Conservation (phyloP, 2,329 filamentous ascomycete species). For the Hypoxylon sp. region DNA sequence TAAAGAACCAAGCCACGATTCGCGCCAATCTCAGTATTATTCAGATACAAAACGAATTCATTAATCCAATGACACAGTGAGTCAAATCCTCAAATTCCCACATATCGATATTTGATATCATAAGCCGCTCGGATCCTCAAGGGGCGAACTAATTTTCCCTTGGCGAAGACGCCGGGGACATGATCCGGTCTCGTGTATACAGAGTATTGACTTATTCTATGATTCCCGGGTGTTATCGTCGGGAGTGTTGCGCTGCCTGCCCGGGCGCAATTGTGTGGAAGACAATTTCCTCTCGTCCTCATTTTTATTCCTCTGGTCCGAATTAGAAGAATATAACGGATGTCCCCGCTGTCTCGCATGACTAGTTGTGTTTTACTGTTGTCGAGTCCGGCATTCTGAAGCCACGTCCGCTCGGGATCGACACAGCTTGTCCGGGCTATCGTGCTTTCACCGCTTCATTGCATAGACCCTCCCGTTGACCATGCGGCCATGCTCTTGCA, state of each 20-base stretch:
- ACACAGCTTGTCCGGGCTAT: constrained; percentile 13
- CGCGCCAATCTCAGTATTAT: background rate
- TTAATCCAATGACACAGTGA: background rate
- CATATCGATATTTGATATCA: background rate
- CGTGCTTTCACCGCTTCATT: constrained; percentile 41
- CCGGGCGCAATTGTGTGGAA: constrained; percentile 15
- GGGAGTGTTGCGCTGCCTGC: constrained; percentile 4
- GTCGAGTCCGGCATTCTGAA: constrained; percentile 21
- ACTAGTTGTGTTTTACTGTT: constrained; percentile 9
- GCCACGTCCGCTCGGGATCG: constrained; percentile 24
- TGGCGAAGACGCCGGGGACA: background rate
- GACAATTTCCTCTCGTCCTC: background rate
- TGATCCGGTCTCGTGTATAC: constrained; percentile 2
- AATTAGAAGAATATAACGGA: constrained; percentile 8
- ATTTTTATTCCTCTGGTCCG: constrained; percentile 12
- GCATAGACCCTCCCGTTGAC: constrained; percentile 21
- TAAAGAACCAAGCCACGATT: constrained; percentile 3
- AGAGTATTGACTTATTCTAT: background rate
- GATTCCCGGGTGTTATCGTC: constrained; percentile 2
- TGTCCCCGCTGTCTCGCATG: constrained; percentile 22
- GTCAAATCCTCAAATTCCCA: background rate
- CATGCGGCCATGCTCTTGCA: constrained; percentile 17
- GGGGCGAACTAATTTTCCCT: constrained; percentile 8
- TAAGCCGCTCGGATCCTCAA: background rate
- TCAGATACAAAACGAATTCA: background rate